These are phyloP conservation scores for Scutellaria baicalensis DNA, from an alignment of 257 asterid genomes.

Conservation along the genomic window DNA sequence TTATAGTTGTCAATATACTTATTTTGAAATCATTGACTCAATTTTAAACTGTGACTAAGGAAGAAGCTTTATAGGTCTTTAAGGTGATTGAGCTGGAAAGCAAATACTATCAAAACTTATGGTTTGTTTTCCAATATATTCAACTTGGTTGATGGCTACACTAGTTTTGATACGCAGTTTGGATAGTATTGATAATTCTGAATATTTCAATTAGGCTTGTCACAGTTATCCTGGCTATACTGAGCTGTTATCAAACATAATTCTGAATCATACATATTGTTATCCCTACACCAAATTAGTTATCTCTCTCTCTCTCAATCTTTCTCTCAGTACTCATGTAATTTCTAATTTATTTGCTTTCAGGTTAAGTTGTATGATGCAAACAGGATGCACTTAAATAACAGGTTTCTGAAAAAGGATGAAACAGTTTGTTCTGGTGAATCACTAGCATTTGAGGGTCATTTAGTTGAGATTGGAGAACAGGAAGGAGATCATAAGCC, in stretches of 20 bases:
- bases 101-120: too few relatives aligned
- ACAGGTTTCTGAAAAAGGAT: constrained; percentile 62
- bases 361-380: constrained; percentile 70
- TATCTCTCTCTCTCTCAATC: neutral
- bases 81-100: too few relatives aligned
- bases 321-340: neutral
- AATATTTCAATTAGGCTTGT: neutral
- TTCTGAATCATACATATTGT: neutral
- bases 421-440: constrained; percentile 57
- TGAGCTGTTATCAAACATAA: neutral
- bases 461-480: constrained; percentile 70
- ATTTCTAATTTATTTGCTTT: constrained; percentile 2
- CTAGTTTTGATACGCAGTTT: neutral
- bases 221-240: neutral
- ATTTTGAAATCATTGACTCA: neutral
- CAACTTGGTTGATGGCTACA: neutral
- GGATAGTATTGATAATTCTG: too few relatives aligned
- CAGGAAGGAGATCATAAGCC: constrained; percentile 36
- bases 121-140: neutral
- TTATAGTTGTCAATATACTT: neutral
- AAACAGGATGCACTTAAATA: constrained; percentile 50
- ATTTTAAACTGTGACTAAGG: neutral
- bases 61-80: neutral
- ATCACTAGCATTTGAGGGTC: constrained; percentile 52
- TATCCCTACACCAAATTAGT: constrained; percentile 1